These are phyloP conservation scores for Fusarium vanettenii DNA, from an alignment of 2,329 filamentous ascomycete genomes.

Conservation along the genomic window DNA sequence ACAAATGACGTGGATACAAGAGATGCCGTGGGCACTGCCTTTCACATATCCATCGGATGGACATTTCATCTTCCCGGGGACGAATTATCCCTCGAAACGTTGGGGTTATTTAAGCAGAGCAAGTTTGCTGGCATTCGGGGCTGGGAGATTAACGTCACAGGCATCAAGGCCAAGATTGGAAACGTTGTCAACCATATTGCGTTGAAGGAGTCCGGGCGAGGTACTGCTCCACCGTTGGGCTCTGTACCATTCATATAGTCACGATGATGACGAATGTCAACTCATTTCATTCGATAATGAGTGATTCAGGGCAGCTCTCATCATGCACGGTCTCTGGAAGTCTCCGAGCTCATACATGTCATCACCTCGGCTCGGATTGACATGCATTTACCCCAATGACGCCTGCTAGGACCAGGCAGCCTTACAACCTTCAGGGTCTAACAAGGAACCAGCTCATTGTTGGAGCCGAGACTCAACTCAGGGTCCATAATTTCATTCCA, in stretches of 20 bases:
- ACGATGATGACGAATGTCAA: slow-evolving; percentile 2
- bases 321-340: not conserved
- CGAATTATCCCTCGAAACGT: slow-evolving; percentile 47
- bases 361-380: not conserved
- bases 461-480: not conserved
- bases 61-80: slow-evolving; percentile 67
- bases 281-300: slow-evolving; percentile 2
- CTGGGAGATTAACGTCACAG: slow-evolving; percentile 66
- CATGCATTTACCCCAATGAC: not conserved
- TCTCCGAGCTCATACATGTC: not conserved
- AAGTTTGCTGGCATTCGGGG: slow-evolving; percentile 47
- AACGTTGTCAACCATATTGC: slow-evolving; percentile 70
- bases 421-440: not conserved
- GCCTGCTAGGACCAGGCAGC: not conserved
- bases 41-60: slow-evolving; percentile 95
- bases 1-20: not conserved
- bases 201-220: slow-evolving; percentile 42
- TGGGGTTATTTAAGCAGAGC: slow-evolving; percentile 38
- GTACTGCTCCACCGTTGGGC: not conserved
- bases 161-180: slow-evolving; percentile 80
- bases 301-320: not conserved
- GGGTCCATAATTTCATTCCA: not conserved
- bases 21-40: slow-evolving; percentile 58
- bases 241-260: slow-evolving; percentile 24
- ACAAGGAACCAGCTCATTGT: not conserved